Evolutionary conservation across 352 stramenopile genomes (phyloP).

Genomic region (Aphanomyces euteiches): DNA sequence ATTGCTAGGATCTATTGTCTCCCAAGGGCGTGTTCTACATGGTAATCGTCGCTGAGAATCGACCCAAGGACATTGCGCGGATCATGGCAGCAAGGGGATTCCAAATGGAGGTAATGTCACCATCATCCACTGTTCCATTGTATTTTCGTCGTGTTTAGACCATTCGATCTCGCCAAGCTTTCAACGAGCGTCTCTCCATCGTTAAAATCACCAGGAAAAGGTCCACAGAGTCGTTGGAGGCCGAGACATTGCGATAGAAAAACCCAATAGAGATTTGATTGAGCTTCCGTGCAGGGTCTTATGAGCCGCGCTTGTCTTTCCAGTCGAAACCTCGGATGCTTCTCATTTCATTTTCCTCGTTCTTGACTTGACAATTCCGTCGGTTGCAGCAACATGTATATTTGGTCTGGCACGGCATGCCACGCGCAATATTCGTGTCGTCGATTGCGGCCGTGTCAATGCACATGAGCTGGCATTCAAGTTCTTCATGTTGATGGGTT

Average conservation of each 20-base stretch:
- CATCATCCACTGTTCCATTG: constrained; percentile 18
- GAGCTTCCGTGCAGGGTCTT: too few relatives aligned
- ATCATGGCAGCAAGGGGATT: constrained; percentile 67
- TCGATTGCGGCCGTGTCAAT: too few relatives aligned
- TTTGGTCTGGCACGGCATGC: too few relatives aligned
- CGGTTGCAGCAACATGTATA: too few relatives aligned
- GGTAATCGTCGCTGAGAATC: constrained; percentile 97
- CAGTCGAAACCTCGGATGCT: too few relatives aligned
- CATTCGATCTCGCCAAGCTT: constrained; percentile 59
- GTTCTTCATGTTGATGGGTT: too few relatives aligned
- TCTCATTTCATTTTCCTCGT: too few relatives aligned
- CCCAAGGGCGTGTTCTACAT: constrained; percentile 92
- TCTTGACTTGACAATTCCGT: too few relatives aligned
- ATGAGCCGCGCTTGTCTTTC: too few relatives aligned
- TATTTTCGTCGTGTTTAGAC: constrained; percentile 38
- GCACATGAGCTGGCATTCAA: too few relatives aligned
- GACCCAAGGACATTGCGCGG: constrained; percentile 89
- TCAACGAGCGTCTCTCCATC: constrained; percentile 71
- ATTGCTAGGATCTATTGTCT: constrained; percentile 59
- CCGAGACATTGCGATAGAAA: neutral
- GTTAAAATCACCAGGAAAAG: constrained; percentile 54
- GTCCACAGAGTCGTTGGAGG: neutral
- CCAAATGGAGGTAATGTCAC: constrained; percentile 52
- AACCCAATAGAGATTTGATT: too few relatives aligned
- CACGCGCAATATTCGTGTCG: too few relatives aligned